These are phyloP conservation scores for Bidens hawaiensis DNA, from an alignment of 140 eudicot species.

Conservation along the genomic window DNA sequence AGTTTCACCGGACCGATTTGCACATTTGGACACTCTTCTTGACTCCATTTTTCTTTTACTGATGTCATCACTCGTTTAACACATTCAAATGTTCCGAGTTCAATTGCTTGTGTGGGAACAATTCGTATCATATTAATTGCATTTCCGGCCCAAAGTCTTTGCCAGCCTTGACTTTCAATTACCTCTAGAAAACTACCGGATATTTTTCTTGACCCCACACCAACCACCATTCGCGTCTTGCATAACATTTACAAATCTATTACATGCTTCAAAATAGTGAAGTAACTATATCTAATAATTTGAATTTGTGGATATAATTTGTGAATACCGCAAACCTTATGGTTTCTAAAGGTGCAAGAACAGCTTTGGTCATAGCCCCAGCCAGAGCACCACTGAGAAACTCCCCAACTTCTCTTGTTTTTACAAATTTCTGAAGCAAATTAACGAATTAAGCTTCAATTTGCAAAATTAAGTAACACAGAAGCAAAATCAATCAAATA, in stretches of 20 bases:
- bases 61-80: conserved; percentile 81
- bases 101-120: too few relatives aligned
- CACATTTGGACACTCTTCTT: conserved; percentile 49
- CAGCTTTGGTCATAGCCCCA: conserved; percentile 98
- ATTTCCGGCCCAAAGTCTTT: conserved; percentile 97
- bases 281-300: neutral
- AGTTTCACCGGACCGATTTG: conserved; percentile 67
- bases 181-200: conserved; percentile 70
- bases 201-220: conserved; percentile 78
- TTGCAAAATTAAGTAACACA: neutral
- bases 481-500: neutral
- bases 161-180: conserved; percentile 87
- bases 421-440: conserved; percentile 47
- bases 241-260: conserved; percentile 1
- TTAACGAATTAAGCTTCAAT: neutral
- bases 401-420: conserved; percentile 79
- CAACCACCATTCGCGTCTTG: conserved; percentile 98
- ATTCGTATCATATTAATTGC: conserved; percentile 91
- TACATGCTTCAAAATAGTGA: neutral
- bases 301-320: too few relatives aligned
- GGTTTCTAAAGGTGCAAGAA: conserved; percentile 96
- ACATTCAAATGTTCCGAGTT: conserved; percentile 87
- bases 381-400: conserved; percentile 96
- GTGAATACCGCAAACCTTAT: conserved; percentile 51
- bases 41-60: conserved; percentile 60